These are phyloP conservation scores for Nothophytophthora sp. DNA, from an alignment of 352 stramenopile species.

Conservation along the genomic window DNA sequence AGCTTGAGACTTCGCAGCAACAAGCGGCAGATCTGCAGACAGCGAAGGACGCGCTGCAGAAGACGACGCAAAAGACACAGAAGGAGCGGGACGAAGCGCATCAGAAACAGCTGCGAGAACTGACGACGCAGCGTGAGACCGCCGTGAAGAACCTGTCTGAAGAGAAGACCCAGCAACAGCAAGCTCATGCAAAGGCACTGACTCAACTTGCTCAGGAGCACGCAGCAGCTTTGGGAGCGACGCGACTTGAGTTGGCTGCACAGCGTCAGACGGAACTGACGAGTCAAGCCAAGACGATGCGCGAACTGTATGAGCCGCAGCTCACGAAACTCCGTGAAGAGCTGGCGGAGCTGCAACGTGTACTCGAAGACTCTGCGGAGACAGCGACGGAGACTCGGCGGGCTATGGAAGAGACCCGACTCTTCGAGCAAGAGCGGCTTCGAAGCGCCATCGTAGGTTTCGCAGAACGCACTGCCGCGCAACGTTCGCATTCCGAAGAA, in stretches of 20 bases:
- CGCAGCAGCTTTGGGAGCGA: conserved; percentile 11
- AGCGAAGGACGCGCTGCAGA: conserved; percentile 33
- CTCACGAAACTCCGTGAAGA: conserved; percentile 20
- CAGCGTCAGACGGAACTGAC: conserved; percentile 18
- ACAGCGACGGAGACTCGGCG: conserved; percentile 13
- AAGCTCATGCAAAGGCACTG: conserved; percentile 13
- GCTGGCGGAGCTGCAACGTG: conserved; percentile 9
- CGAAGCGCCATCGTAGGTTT: conserved; percentile 22
- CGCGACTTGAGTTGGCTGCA: conserved; percentile 19
- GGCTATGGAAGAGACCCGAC: conserved; percentile 20
- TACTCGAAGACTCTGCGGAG: conserved; percentile 7
- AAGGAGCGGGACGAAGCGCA: conserved; percentile 47
- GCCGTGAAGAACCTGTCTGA: conserved; percentile 7
- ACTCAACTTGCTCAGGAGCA: conserved; percentile 21
- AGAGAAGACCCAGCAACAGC: conserved; percentile 25
- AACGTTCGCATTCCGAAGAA: conserved; percentile 6
- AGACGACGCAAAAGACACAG: conserved; percentile 26
- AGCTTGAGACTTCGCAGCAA: conserved; percentile 26
- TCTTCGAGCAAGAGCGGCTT: conserved; percentile 31
- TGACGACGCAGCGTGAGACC: conserved; percentile 29
- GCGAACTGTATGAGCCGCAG: conserved; percentile 27
- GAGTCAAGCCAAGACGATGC: conserved; percentile 18
- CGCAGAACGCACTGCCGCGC: conserved; percentile 1
- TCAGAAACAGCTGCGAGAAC: conserved; percentile 37
- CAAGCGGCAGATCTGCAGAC: conserved; percentile 24